phyloP scores from a whole-genome alignment of 2,329 filamentous ascomycete genomes.

The Apiospora hydei region DNA sequence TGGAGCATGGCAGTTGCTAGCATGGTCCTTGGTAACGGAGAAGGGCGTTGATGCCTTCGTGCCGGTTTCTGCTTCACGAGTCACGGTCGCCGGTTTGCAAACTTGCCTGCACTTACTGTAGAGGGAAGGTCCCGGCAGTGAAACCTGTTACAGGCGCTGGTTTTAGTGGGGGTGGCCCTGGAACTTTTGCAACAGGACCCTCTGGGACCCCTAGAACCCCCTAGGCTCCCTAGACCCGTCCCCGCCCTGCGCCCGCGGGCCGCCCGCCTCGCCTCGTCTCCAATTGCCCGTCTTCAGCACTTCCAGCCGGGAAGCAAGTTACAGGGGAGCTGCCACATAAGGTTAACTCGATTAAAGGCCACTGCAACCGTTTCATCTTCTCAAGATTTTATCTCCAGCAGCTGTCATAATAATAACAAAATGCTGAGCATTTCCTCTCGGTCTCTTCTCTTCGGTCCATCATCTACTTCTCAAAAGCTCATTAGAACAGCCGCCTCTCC shows the following conservation, averaged over 20 bases:
- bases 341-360: neutral
- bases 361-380: neutral
- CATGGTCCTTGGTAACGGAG: neutral
- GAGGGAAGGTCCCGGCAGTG: neutral
- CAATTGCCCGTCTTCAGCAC: neutral
- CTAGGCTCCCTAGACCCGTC: neutral
- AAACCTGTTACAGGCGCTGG: slow-evolving; percentile 4
- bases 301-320: too few relatives aligned
- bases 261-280: neutral
- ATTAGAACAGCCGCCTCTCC: neutral
- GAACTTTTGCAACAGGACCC: neutral
- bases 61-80: neutral
- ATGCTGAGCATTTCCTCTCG: neutral
- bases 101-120: neutral
- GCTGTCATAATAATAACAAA: neutral
- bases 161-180: neutral
- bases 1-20: neutral
- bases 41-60: neutral
- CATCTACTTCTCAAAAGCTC: neutral
- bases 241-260: neutral
- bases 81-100: neutral
- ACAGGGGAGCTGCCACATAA: too few relatives aligned
- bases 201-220: neutral
- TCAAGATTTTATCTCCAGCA: accelerated
- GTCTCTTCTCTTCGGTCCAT: neutral